phyloP scores from a whole-genome alignment of 768 basidiomycete genomes.

The Naganishia antarctica region DNA sequence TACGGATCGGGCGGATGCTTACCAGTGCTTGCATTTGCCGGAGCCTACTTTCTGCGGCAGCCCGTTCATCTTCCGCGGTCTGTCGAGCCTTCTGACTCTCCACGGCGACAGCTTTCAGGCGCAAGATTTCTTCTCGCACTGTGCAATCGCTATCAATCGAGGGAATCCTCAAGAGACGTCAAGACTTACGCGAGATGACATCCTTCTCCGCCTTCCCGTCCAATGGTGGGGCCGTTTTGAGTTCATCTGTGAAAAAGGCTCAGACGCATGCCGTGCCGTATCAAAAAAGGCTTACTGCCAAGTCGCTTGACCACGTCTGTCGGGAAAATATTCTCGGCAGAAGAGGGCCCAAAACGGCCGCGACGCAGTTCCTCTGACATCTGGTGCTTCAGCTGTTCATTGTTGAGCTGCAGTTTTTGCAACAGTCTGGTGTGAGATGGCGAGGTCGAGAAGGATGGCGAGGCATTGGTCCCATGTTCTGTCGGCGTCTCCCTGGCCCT shows the following conservation, averaged over 20 bases:
- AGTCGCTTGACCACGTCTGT: no score
- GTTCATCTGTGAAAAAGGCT: not conserved
- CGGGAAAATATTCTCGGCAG: no score
- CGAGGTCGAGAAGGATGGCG: conserved; percentile 3
- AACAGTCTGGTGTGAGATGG: conserved; percentile 20
- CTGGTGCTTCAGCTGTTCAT: conserved; percentile 27
- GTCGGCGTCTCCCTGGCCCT: not conserved
- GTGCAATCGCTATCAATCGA: no score
- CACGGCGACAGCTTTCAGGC: not conserved
- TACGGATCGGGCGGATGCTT: not conserved
- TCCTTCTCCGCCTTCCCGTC: not conserved
- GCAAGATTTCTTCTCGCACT: not conserved
- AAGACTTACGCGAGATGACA: not conserved
- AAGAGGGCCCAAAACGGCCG: conserved; percentile 12
- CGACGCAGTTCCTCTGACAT: conserved; percentile 32
- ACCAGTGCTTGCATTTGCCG: conserved; percentile 19
- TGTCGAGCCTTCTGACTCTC: conserved; percentile 14
- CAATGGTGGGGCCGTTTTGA: not conserved
- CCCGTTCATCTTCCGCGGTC: conserved; percentile 5
- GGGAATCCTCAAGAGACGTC: no score
- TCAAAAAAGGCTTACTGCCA: no score
- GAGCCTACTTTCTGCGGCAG: conserved; percentile 11
- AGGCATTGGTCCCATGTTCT: not conserved
- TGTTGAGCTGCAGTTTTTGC: conserved; percentile 29
- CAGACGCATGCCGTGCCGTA: conserved; percentile 4